Conservation (phyloP, 495 filamentous ascomycete genomes). For the Apiosordaria backusii region DNA sequence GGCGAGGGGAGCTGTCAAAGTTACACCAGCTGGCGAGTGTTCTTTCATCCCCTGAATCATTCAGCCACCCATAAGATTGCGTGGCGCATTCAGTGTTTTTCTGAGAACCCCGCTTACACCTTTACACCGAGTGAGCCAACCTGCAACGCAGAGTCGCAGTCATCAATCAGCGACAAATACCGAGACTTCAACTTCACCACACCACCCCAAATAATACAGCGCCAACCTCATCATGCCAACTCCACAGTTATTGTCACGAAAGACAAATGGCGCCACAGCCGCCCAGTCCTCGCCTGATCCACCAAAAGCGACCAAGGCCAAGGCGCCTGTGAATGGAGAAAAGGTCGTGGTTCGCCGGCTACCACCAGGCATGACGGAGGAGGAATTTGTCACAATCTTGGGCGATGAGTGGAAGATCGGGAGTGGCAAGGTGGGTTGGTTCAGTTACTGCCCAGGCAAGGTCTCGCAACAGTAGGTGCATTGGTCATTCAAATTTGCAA, state of each 20-base stretch:
- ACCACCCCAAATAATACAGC: too few relatives aligned
- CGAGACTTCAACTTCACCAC: too few relatives aligned
- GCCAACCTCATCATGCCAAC: slow-evolving; percentile 9
- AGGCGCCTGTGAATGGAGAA: slow-evolving; percentile 59
- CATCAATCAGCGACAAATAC: neutral
- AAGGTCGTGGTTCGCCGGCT: slow-evolving; percentile 85
- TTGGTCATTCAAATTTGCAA: neutral
- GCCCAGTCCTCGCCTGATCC: slow-evolving; percentile 45
- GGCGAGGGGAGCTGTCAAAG: neutral
- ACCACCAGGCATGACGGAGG: slow-evolving; percentile 77
- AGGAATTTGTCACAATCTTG: slow-evolving; percentile 68
- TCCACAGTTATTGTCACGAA: slow-evolving; percentile 36
- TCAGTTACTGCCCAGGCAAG: slow-evolving; percentile 74
- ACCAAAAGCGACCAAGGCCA: slow-evolving; percentile 48
- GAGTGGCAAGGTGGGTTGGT: slow-evolving; percentile 79
- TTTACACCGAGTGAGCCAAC: slow-evolving; percentile 2
- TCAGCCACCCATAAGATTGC: neutral
- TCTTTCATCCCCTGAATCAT: neutral
- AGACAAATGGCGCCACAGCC: slow-evolving; percentile 28
- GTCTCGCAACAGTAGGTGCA: slow-evolving; percentile 75
- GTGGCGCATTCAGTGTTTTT: neutral
- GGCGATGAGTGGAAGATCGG: slow-evolving; percentile 82
- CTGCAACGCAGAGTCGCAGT: neutral
- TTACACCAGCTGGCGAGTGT: neutral
- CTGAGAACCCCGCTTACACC: slow-evolving; percentile 7